phyloP scores from a whole-genome alignment of 371 early-diverging fungal species.

The Nematocida homosporus region DNA sequence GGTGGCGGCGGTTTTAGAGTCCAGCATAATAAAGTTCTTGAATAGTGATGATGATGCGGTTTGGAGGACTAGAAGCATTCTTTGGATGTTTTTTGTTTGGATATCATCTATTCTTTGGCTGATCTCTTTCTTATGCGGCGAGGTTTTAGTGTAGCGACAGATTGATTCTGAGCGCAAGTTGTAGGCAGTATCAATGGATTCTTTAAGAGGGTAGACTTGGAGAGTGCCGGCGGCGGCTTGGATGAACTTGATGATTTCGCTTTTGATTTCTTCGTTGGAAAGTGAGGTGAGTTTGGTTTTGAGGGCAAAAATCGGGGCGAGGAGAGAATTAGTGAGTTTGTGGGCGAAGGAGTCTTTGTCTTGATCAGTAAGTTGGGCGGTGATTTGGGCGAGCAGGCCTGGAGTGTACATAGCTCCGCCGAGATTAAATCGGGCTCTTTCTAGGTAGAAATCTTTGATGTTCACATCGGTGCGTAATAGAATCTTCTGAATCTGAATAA shows the following conservation, averaged over 20 bases:
- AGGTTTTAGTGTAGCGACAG: constrained; percentile 19
- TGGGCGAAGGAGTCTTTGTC: constrained; percentile 50
- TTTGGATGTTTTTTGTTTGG: constrained; percentile 20
- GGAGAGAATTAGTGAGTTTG: constrained; percentile 39
- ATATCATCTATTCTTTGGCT: constrained; percentile 21
- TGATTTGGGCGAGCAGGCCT: constrained; percentile 38
- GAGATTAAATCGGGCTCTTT: constrained; percentile 57
- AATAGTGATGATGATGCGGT: constrained; percentile 28
- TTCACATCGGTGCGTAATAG: constrained; percentile 1
- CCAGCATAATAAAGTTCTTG: constrained; percentile 37
- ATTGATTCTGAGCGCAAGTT: constrained; percentile 56
- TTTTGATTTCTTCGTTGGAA: constrained; percentile 53
- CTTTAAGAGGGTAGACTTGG: constrained; percentile 33
- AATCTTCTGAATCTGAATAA: neutral
- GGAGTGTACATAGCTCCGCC: constrained; percentile 64
- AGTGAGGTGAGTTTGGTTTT: constrained; percentile 29
- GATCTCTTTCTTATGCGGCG: constrained; percentile 7
- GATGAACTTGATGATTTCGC: constrained; percentile 58
- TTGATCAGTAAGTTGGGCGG: constrained; percentile 4
- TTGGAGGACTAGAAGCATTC: constrained; percentile 38
- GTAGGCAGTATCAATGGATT: constrained; percentile 57
- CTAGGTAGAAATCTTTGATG: constrained; percentile 41
- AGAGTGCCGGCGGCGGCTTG: constrained; percentile 39
- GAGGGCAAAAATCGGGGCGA: constrained; percentile 51
- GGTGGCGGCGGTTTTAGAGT: neutral